Evolutionary conservation across 2,329 filamentous ascomycete genomes (phyloP).

Genomic region (Epichloe hybrida): DNA sequence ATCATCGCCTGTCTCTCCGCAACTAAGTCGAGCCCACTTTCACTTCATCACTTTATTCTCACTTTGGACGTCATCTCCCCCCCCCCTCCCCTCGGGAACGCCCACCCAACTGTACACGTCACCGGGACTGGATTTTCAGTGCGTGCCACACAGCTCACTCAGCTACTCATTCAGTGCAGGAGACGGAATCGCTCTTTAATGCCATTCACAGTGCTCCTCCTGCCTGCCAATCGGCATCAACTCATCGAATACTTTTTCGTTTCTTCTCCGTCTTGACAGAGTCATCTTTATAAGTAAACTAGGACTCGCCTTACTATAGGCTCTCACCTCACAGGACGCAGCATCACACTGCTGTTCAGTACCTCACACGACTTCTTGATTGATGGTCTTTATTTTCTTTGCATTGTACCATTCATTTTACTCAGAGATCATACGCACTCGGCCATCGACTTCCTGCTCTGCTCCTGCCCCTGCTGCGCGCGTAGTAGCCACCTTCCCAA

Average conservation of each 20-base stretch:
- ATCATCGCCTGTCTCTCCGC: neutral
- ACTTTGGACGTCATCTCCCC: neutral
- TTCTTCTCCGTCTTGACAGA: neutral
- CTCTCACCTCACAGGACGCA: neutral
- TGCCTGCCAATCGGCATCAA: neutral
- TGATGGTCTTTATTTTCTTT: neutral
- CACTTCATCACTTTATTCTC: constrained; percentile 4
- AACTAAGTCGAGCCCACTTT: neutral
- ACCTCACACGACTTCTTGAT: neutral
- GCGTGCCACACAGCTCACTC: neutral
- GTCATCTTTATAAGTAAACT: neutral
- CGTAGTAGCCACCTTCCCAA: constrained; percentile 7
- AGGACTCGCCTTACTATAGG: neutral
- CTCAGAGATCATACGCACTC: neutral
- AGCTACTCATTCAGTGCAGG: neutral
- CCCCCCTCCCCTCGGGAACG: neutral
- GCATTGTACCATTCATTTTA: neutral
- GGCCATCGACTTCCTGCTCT: neutral
- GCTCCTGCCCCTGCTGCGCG: neutral
- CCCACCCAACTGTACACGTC: neutral
- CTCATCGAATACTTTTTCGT: neutral
- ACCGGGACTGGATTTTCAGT: constrained; percentile 10
- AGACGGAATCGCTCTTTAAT: neutral
- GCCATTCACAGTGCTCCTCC: constrained; percentile 1
- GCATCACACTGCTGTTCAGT: neutral